phyloP scores from a whole-genome alignment of 192 early-diverging fungal genomes.

The Pecoramyces ruminantium region DNA sequence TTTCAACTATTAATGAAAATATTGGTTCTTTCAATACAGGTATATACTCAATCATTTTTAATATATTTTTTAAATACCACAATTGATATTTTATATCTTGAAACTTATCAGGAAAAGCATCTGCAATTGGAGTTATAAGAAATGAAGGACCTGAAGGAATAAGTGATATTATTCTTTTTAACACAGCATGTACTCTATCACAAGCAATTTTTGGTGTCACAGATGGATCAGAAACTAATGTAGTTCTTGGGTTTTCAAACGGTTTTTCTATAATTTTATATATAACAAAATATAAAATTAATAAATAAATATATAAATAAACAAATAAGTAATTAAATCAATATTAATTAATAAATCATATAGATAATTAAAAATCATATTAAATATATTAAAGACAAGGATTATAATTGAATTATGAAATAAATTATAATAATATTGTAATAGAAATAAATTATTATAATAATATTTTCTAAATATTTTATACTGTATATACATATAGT shows the following conservation, averaged over 20 bases:
- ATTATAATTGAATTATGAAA: no score
- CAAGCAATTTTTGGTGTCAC: neutral
- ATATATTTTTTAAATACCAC: constrained; percentile 55
- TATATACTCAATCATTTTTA: constrained; percentile 61
- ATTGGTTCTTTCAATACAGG: constrained; percentile 49
- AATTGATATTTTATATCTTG: constrained; percentile 33
- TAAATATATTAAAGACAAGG: no score
- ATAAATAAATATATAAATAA: no score
- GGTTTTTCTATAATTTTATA: neutral
- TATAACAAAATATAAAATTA: no score
- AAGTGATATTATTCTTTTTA: constrained; percentile 40
- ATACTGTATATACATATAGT: no score
- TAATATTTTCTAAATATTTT: no score
- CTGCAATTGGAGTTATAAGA: constrained; percentile 37
- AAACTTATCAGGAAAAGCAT: constrained; percentile 56
- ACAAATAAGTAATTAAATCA: no score
- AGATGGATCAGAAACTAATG: neutral
- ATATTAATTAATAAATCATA: no score
- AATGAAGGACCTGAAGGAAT: constrained; percentile 53
- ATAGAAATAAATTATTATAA: no score
- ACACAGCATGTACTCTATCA: constrained; percentile 40
- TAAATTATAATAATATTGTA: no score
- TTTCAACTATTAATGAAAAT: constrained; percentile 57
- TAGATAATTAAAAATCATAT: no score
- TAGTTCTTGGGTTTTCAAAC: neutral